A percentile compares a stretch with the other conserved stretches of the same genome.
Conservation (phyloP, 768 basidiomycete genomes). For the Trametes cingulata region DNA sequence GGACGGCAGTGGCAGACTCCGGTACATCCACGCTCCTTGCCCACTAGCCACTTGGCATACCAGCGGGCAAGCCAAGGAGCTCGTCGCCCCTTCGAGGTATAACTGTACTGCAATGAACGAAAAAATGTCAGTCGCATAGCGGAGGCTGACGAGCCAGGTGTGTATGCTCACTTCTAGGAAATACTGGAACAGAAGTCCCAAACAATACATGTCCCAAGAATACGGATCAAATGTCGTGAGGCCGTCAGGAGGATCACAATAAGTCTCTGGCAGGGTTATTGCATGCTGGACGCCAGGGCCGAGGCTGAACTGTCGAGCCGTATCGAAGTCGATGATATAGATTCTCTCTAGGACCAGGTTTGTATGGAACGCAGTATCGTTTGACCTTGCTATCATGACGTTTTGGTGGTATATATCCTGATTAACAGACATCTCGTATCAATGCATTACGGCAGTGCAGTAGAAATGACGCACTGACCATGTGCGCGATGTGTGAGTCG, state of each 20-base stretch:
- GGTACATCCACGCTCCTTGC: no score
- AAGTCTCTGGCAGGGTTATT: not conserved
- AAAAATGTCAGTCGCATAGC: no score
- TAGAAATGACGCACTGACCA: no score
- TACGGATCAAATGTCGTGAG: slow-evolving; percentile 6
- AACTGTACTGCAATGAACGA: no score
- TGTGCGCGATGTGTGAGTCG: no score
- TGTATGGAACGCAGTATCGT: not conserved
- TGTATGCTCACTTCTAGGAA: not conserved
- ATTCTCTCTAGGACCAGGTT: not conserved
- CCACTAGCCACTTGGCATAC: no score
- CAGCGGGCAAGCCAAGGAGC: no score
- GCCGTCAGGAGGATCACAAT: not conserved
- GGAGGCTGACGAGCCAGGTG: no score
- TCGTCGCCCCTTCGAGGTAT: no score
- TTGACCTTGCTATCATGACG: not conserved
- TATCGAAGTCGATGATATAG: slow-evolving; percentile 16
- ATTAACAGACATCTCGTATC: no score
- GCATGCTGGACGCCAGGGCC: slow-evolving; percentile 3
- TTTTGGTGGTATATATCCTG: not conserved
- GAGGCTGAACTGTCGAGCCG: not conserved
- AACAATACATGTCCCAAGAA: not conserved
- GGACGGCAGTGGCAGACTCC: no score
- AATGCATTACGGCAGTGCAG: no score
- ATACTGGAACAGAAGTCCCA: not conserved